Conservation (phyloP, 164 flowering plant species). For the Aristolochia fimbriata region DNA sequence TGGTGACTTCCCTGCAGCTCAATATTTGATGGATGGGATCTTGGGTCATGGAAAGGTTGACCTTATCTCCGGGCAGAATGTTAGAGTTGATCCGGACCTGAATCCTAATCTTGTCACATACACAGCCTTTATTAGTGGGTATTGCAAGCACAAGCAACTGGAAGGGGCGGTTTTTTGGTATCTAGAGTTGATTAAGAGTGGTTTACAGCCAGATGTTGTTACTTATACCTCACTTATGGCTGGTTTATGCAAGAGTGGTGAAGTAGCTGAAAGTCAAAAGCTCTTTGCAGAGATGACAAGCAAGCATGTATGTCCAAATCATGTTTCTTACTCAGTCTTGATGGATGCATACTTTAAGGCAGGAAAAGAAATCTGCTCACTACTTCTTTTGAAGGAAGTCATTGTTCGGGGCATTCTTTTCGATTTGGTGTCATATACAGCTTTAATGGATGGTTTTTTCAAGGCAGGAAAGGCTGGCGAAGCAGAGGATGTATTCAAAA, state of each 20-base stretch:
- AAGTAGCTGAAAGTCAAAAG: slow-evolving; percentile 37
- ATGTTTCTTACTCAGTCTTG: slow-evolving; percentile 52
- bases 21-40: slow-evolving; percentile 39
- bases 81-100: slow-evolving; percentile 9
- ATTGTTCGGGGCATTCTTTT: slow-evolving; percentile 53
- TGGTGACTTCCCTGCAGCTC: slow-evolving; percentile 52
- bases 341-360: slow-evolving; percentile 49
- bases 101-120: slow-evolving; percentile 48
- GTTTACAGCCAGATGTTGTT: slow-evolving; percentile 66
- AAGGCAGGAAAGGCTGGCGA: slow-evolving; percentile 51
- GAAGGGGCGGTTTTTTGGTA: slow-evolving; percentile 56
- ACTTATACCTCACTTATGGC: slow-evolving; percentile 49
- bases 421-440: slow-evolving; percentile 55
- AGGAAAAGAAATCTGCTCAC: slow-evolving; percentile 29
- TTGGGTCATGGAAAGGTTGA: slow-evolving; percentile 8
- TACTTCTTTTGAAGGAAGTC: slow-evolving; percentile 45
- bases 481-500: slow-evolving; percentile 50
- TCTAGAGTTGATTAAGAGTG: slow-evolving; percentile 55
- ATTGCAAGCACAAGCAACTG: slow-evolving; percentile 27
- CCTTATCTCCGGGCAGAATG: not conserved
- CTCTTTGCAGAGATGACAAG: slow-evolving; percentile 60
- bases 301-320: slow-evolving; percentile 61
- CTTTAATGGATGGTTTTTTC: slow-evolving; percentile 71
- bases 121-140: slow-evolving; percentile 53
- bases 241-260: slow-evolving; percentile 60